Conservation (phyloP, 2,329 filamentous ascomycete species). For the Blastomyces percursus region DNA sequence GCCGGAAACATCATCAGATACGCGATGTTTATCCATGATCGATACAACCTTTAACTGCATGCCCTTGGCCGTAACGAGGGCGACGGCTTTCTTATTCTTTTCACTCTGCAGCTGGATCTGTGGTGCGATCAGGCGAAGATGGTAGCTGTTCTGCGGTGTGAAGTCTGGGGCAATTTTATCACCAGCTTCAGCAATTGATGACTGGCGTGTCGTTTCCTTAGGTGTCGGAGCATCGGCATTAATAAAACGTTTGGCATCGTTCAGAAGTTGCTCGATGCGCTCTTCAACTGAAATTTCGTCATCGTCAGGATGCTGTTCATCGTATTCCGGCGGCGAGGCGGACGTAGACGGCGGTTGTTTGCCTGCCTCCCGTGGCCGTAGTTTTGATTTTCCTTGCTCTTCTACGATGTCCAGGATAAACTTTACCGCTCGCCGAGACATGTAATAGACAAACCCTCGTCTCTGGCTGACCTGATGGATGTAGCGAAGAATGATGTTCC, state of each 20-base stretch:
- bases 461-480: slow-evolving; percentile 95
- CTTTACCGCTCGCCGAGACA: slow-evolving; percentile 89
- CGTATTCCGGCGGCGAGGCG: slow-evolving; percentile 19
- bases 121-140: slow-evolving; percentile 86
- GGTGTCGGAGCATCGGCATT: slow-evolving; percentile 51
- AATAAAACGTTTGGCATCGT: slow-evolving; percentile 74
- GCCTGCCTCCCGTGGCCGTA: slow-evolving; percentile 23
- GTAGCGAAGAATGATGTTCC: slow-evolving; percentile 94
- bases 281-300: slow-evolving; percentile 64
- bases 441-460: slow-evolving; percentile 93
- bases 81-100: slow-evolving; percentile 93
- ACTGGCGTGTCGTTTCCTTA: slow-evolving; percentile 19
- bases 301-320: slow-evolving; percentile 36
- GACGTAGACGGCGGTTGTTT: slow-evolving; percentile 7
- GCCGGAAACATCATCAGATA: slow-evolving; percentile 86
- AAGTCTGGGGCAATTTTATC: slow-evolving; percentile 80
- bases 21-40: slow-evolving; percentile 91
- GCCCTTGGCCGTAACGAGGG: slow-evolving; percentile 89
- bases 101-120: slow-evolving; percentile 98
- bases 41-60: slow-evolving; percentile 98
- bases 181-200: slow-evolving; percentile 40
- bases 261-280: slow-evolving; percentile 72
- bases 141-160: slow-evolving; percentile 82
- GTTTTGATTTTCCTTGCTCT: slow-evolving; percentile 70
- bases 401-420: slow-evolving; percentile 97